Base-by-base conservation (phyloP, 2,329 filamentous ascomycete genomes). In the Neonectria punicea region DNA sequence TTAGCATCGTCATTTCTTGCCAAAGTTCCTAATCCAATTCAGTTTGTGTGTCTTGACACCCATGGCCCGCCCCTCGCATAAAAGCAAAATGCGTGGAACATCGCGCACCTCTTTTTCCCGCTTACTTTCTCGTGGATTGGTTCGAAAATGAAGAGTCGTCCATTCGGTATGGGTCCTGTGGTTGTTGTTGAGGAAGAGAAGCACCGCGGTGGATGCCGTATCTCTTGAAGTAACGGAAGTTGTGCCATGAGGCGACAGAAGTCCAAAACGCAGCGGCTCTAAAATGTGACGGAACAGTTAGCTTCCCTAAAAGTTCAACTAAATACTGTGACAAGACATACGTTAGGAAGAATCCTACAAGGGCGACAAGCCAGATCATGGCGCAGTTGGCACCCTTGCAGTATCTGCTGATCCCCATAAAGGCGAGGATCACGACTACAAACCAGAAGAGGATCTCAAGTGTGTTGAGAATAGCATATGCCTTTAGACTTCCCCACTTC, bases 401-500 rank as follows among this genome's bases (percentile, higher is more conserved):
- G 1, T 65, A 66, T 11, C 0, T 22, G 8, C 65, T 68, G 9
- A 68, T 58, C 0, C 66, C 68, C 8, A 61, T 67, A 1, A 74
- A 68, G 0, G 65, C 63, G n/a, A 76, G 34, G 1, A 75, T 68
- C 28, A 73, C 53, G 1, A 77, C 72, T 0, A 70, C 75, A 49
- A 65, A 64, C 74, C 74, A 76, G 28, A 76, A 76, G 8, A 73
- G 13, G 1, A 73, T 67, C 28, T 75, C 74, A 9, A 75, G 49
- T 0, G 69, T 68, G 58, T 75, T 75, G 16, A 74, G 58, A 1
- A 76, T 62, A 0, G 68, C 63, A 13, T 72, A 70, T 3, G 73
- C 67, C 8, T 75, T 74, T 1, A 73, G 58, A 11, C 69, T 75
- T 7, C 53, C 63, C 58, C 67, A 75, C 39, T 60, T 65, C n/a